phyloP scores from a whole-genome alignment of 345 rosid species.

The Kernera saxatilis region DNA sequence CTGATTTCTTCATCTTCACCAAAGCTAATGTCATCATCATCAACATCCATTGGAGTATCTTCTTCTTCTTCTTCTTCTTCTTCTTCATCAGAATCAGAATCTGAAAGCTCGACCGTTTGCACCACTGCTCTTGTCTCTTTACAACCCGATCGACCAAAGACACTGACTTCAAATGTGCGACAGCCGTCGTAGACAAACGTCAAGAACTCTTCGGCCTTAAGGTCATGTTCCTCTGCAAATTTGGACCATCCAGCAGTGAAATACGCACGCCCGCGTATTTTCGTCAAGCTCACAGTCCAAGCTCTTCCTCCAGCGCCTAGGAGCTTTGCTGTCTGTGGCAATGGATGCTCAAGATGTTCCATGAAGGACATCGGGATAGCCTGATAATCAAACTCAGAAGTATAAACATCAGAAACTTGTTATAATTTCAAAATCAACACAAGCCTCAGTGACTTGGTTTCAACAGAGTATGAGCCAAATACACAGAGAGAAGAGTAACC shows the following conservation, averaged over 20 bases:
- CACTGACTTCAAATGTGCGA: constrained; percentile 21
- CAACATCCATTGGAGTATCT: background rate
- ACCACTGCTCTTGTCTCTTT: constrained; percentile 17
- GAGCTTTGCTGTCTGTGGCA: constrained; percentile 3
- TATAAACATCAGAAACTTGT: background rate
- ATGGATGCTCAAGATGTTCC: constrained; percentile 8
- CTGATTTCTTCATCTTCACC: constrained; percentile 1
- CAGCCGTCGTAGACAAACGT: constrained; percentile 17
- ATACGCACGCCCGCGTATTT: background rate
- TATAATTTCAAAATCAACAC: background rate
- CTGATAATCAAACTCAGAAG: constrained; percentile 3
- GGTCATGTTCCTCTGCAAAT: constrained; percentile 18
- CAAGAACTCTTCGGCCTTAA: constrained; percentile 19
- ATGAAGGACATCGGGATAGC: constrained; percentile 5
- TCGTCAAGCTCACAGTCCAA: constrained; percentile 9
- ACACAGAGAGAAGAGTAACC: background rate
- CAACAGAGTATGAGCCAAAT: background rate
- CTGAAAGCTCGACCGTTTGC: background rate
- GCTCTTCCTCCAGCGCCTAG: constrained; percentile 12
- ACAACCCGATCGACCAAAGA: background rate
- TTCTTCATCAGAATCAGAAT: background rate
- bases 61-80: constrained; percentile 1
- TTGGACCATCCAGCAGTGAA: constrained; percentile 21
- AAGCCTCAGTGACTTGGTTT: background rate
- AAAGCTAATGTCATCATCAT: background rate